Percentiles rank a stretch among this genome's conserved stretches.
These are phyloP conservation scores for Tricholoma saponaceum DNA, from an alignment of 768 basidiomycete species.

Conservation along the genomic window DNA sequence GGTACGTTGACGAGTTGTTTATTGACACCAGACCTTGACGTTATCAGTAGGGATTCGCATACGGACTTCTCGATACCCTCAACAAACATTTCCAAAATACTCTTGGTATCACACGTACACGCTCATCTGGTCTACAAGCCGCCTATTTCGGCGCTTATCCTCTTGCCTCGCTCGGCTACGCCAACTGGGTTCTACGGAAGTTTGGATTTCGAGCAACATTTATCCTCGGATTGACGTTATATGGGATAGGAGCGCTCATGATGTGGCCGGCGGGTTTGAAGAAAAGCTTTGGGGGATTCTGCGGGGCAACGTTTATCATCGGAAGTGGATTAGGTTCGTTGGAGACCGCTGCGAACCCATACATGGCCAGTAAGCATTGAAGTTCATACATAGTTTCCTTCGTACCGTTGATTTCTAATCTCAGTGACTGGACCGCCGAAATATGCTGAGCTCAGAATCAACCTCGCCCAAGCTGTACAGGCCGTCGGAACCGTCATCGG, in stretches of 20 bases:
- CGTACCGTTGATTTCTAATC: background rate
- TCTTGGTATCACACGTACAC: constrained; percentile 27
- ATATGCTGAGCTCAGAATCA: constrained; percentile 30
- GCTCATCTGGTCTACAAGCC: constrained; percentile 30
- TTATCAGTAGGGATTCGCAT: constrained; percentile 24
- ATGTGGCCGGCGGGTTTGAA: constrained; percentile 33
- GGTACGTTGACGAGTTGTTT: constrained; percentile 12
- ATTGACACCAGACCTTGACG: background rate
- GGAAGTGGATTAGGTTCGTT: constrained; percentile 29
- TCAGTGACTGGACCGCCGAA: constrained; percentile 29
- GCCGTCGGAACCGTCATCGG: constrained; percentile 30
- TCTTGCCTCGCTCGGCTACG: constrained; percentile 29
- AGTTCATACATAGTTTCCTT: background rate
- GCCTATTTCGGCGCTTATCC: constrained; percentile 34
- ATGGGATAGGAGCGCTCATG: constrained; percentile 29
- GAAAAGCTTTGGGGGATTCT: constrained; percentile 30
- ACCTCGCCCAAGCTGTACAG: constrained; percentile 30
- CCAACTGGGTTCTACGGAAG: constrained; percentile 29
- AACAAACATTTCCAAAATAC: constrained; percentile 33
- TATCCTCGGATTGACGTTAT: constrained; percentile 26
- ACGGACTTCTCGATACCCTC: constrained; percentile 29
- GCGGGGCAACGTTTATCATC: constrained; percentile 32
- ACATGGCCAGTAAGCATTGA: constrained; percentile 26
- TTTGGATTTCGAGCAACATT: constrained; percentile 30
- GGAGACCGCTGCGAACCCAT: constrained; percentile 31